Base-by-base conservation (phyloP, 352 stramenopile genomes). In the Phytophthora hibernalis region DNA sequence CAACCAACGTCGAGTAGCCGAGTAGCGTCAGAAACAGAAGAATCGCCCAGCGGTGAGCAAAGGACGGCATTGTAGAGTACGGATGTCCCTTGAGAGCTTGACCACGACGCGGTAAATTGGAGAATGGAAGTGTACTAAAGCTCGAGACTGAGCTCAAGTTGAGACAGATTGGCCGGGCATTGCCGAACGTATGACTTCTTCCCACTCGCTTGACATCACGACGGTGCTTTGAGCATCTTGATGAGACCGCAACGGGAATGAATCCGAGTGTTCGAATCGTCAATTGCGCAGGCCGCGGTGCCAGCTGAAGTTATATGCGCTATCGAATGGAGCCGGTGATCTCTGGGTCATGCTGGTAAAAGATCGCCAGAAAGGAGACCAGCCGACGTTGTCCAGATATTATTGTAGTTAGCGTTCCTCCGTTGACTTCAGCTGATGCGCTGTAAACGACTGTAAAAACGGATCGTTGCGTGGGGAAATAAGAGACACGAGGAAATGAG, bases 51-150 rank as follows among this genome's bases (percentile, higher is more conserved):
- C 33, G 38, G n/a, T 8, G 13, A 12, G 22, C n/a, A 16, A 40
- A 30, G 2, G 9, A 1, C 50, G 47, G 8, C 47, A 61, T 59
- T 38, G 2, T 6, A 40, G 40, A 30, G 15, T 30, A 10, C 3
- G 44, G 20, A 15, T 4, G 21, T 50, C 5, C 15, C 24, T 15
- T 28, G 35, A 37, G 20, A 53, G 31, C 35, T 20, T 47, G 35
- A n/a, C 11, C 56, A 16, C 43, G 47, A 54, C 15, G 22, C 28
- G 28, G 52, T 37, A 8, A 61, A 73, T 45, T 65, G 58, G 7
- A 37, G 58, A 73, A 45, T 69, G 58, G 33, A 20, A 18, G 18
- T 21, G 28, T 6, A 5, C 24, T 28, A 2, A 5, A 28, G 24
- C 24, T 42, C 30, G 49, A 40, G 8, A 5, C 37, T 4, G 16